Evolutionary conservation across 306 rosid species (phyloP), one percentile per base, ranked within the genome.

Genomic region (Phaseolus lunatus): DNA sequence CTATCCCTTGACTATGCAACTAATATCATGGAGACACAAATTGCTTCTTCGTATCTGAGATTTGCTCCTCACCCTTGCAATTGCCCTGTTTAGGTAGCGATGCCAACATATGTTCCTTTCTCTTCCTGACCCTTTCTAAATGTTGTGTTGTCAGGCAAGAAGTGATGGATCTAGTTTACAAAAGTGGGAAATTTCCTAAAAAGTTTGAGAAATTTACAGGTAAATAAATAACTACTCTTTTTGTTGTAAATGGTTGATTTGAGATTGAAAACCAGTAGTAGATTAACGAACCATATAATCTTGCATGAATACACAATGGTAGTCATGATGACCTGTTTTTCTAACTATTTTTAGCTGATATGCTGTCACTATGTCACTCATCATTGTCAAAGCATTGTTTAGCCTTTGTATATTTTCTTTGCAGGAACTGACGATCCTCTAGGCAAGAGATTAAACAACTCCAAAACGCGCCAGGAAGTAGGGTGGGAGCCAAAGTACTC

Each of bases 401-500:
- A 62, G 61, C 27, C 27, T 62, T 72, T 47, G 44, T 18, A 19
- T 11, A 35, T 23, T 68, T 63, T 6, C 26, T 53, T 50, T 83
- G 72, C 85, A 95, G 99, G 97, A 84, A 89, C 82, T 9, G 70
- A 64, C 64, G 99, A 81, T 76, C 97, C 97, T 66, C 79, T 95
- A 23, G 99, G 99, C 20, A 92, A 92, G 87, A 88, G 87, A 91
- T 87, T 95, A 78, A 87, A 89, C 91, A 95, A 92, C 92, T 84
- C 89, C 9, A 92, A 73, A 85, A 88, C 97, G 29, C 91, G 97
- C 18, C 82, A 84, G 39, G 91, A 89, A 81, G 29, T 90, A 23
- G 97, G 96, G n/a, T 95, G 99, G 99, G 94, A 89, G 82, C 97
- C 99, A 1, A 95, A 88, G 87, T 92, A 90, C 88, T 69, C 90